A percentile compares a stretch with the other conserved stretches of the same genome.
These are phyloP conservation scores for Hirsutella thompsonii DNA, from an alignment of 2,329 filamentous ascomycete genomes.

Conservation along the genomic window DNA sequence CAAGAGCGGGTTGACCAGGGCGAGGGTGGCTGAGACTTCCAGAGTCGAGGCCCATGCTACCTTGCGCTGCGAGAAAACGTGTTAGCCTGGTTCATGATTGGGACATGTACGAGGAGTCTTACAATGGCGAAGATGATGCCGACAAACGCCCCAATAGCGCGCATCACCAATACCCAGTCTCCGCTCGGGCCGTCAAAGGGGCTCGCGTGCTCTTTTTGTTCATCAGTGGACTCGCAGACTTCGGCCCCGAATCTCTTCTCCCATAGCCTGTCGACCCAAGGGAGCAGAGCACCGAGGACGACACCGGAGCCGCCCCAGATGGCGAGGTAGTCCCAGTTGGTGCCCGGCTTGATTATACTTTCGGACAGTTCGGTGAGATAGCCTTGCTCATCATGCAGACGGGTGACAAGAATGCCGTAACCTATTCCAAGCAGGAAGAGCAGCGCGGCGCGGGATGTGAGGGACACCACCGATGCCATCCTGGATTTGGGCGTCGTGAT, in stretches of 20 bases:
- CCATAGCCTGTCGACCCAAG: conserved; percentile 73
- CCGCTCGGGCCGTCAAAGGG: conserved; percentile 31
- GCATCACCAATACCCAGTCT: conserved; percentile 59
- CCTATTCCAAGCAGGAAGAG: conserved; percentile 70
- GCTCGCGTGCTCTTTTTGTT: conserved; percentile 12
- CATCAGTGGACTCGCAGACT: conserved; percentile 12
- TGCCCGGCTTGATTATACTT: conserved; percentile 25
- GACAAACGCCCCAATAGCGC: conserved; percentile 47
- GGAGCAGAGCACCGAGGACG: conserved; percentile 63
- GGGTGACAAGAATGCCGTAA: conserved; percentile 71
- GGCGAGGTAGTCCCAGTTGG: conserved; percentile 54
- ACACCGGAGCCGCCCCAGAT: conserved; percentile 79
- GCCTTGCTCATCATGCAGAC: conserved; percentile 60
- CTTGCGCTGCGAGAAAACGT: conserved; percentile 47
- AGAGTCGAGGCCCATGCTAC: conserved; percentile 89
- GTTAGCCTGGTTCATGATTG: neutral
- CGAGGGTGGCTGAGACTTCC: conserved; percentile 82
- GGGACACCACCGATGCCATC: conserved; percentile 25
- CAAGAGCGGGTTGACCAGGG: conserved; percentile 80
- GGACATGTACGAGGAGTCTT: conserved; percentile 23
- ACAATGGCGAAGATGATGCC: conserved; percentile 63
- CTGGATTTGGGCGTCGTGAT: conserved; percentile 13
- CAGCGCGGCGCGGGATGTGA: conserved; percentile 44
- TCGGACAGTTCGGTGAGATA: conserved; percentile 45
- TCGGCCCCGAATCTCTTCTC: conserved; percentile 35